A percentile compares a stretch with the other conserved stretches of the same genome.
phyloP scores from a whole-genome alignment of 2,329 filamentous ascomycete species.

The Diaporthe humulicola region DNA sequence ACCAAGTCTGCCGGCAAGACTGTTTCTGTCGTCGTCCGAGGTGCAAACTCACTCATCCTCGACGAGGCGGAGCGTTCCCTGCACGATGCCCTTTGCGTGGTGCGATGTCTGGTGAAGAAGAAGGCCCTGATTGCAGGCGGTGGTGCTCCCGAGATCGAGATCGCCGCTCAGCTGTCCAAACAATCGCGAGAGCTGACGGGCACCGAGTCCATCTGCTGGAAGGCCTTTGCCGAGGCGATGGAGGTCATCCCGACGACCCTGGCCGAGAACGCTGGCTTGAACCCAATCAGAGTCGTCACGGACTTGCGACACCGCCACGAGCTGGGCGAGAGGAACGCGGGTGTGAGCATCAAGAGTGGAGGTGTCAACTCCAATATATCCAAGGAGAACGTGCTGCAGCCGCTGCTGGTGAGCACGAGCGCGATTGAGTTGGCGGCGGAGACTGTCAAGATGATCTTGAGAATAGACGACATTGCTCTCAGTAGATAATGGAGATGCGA shows the following conservation, averaged over 20 bases:
- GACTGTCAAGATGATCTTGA: constrained; percentile 94
- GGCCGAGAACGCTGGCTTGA: constrained; percentile 96
- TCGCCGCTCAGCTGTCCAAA: constrained; percentile 87
- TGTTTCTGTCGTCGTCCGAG: constrained; percentile 93
- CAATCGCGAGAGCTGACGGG: constrained; percentile 87
- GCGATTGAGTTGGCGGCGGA: constrained; percentile 97
- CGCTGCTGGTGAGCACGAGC: constrained; percentile 95
- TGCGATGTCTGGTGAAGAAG: constrained; percentile 98
- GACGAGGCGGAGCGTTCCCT: constrained; percentile 97
- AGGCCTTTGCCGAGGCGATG: constrained; percentile 97
- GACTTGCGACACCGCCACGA: constrained; percentile 95
- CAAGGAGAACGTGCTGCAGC: constrained; percentile 97
- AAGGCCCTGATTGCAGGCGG: constrained; percentile 98
- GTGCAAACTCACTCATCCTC: constrained; percentile 93
- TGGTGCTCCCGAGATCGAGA: constrained; percentile 96
- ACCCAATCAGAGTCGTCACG: constrained; percentile 98
- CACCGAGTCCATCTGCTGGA: constrained; percentile 98
- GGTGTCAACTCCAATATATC: constrained; percentile 97
- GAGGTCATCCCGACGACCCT: constrained; percentile 97
- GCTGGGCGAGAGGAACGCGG: constrained; percentile 94
- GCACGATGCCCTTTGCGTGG: constrained; percentile 97
- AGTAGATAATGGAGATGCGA: constrained; percentile 61
- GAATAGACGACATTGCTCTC: constrained; percentile 76
- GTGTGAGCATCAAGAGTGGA: constrained; percentile 97
- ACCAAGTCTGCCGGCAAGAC: constrained; percentile 89